Conservation (phyloP, 495 filamentous ascomycete genomes). For the Podospora pseudoanserina region DNA sequence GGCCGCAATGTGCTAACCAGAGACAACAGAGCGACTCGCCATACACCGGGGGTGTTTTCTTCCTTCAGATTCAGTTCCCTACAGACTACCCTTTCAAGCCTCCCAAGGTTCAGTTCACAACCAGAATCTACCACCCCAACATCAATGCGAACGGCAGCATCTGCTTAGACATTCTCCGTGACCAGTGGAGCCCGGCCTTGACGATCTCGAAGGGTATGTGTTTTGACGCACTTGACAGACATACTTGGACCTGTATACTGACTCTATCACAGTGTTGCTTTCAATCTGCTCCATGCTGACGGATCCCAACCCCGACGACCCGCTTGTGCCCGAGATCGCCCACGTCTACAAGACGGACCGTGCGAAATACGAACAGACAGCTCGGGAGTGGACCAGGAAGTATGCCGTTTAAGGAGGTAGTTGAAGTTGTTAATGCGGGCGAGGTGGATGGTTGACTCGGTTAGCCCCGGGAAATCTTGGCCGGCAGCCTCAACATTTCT, state of each 20-base stretch:
- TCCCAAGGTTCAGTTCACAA: slow-evolving; percentile 99
- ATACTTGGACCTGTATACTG: neutral
- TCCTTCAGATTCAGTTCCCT: slow-evolving; percentile 96
- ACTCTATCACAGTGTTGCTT: slow-evolving; percentile 65
- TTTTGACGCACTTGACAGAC: neutral
- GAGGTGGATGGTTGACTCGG: slow-evolving; percentile 14
- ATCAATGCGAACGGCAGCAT: slow-evolving; percentile 99
- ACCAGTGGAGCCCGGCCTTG: slow-evolving; percentile 98
- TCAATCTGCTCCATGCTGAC: slow-evolving; percentile 99
- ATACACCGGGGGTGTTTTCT: slow-evolving; percentile 97
- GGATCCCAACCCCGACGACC: slow-evolving; percentile 98
- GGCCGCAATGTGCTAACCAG: slow-evolving; percentile 11
- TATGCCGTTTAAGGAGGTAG: slow-evolving; percentile 70
- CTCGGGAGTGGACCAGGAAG: slow-evolving; percentile 97
- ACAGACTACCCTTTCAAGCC: slow-evolving; percentile 99
- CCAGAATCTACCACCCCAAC: slow-evolving; percentile 98
- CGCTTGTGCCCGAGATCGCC: slow-evolving; percentile 95
- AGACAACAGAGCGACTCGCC: slow-evolving; percentile 74
- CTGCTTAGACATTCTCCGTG: slow-evolving; percentile 94
- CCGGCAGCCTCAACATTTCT: neutral
- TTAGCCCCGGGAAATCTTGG: neutral
- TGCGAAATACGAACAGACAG: slow-evolving; percentile 89
- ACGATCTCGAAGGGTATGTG: slow-evolving; percentile 95
- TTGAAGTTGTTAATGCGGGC: neutral
- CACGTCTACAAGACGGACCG: slow-evolving; percentile 99